Conservation (phyloP, 2,329 filamentous ascomycete species). For the Diaporthe destruens region DNA sequence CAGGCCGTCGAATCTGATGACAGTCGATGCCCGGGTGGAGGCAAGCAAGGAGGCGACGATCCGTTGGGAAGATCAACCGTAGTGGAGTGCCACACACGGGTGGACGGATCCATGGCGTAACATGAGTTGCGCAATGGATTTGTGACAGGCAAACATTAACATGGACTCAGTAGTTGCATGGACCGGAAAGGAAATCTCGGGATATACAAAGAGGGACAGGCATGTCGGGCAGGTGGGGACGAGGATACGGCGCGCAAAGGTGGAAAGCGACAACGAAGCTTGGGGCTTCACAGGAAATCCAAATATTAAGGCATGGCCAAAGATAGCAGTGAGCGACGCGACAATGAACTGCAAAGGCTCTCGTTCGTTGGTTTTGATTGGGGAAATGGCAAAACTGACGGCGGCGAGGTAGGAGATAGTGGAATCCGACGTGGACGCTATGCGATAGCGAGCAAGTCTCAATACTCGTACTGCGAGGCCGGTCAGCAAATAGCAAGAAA, state of each 20-base stretch:
- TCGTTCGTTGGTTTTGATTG: neutral
- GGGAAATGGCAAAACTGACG: neutral
- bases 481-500: slow-evolving; percentile 10
- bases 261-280: neutral
- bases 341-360: neutral
- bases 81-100: neutral
- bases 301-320: neutral
- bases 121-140: slow-evolving; percentile 24
- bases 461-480: neutral
- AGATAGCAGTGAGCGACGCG: neutral
- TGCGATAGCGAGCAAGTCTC: neutral
- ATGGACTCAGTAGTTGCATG: neutral
- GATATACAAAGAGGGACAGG: neutral
- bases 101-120: slow-evolving; percentile 6
- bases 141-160: slow-evolving; percentile 36
- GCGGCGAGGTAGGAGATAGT: neutral
- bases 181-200: neutral
- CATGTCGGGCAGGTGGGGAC: too few species aligned
- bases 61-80: neutral
- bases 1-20: neutral
- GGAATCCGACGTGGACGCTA: neutral
- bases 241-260: slow-evolving; percentile 7
- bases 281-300: neutral
- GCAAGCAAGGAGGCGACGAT: neutral
- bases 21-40: neutral